Evolutionary conservation across 2,329 filamentous ascomycete species (phyloP), one percentile per base, ranked within the genome.

Genomic region (Escovopsis weberi): DNA sequence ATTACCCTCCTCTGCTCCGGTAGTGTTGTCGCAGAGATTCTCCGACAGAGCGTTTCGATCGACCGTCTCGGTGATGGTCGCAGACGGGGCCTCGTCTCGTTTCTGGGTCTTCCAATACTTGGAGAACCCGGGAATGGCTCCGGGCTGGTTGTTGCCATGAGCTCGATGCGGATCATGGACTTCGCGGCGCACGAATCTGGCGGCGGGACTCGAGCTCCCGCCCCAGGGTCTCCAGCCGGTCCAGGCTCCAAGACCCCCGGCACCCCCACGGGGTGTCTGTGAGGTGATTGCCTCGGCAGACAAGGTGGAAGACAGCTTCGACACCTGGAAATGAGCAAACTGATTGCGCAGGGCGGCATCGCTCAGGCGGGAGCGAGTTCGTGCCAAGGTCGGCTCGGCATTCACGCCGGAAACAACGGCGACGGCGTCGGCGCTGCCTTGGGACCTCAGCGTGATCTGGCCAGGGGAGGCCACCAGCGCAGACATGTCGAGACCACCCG

Each of bases 401-500:
- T 67, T 73, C 5, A 80, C 66, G n/a, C 71, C 70, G 34, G 72
- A 74, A 37, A 79, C 62, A 26, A 76, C 64, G 3, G 72, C 74
- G 23, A 76, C 64, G 3, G 72, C 74, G 33, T 73, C 74, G 34
- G 68, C 66, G 44, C 67, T 67, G 45, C 71, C 75, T 23, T 74
- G 62, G 30, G 68, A 66, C 40, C 70, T 57, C 47, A 76, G 55
- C 19, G 80, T 75, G 45, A 91, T 72, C 53, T 93, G 85, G 32
- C 82, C 85, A 0, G 85, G 85, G 4, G 83, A 75, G 2, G 73
- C 71, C 53, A 81, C 80, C 4, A 93, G 69, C 0, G 83, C 87
- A 58, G 94, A 87, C 40, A 94, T 93, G 56, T 95, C 89, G 58
- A 94, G 80, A 2, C 87, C 87, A 4, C 86, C 87, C 0, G 80